Evolutionary conservation across 1,284 basidiomycete species (phyloP).

Genomic region (Spongiforma sp.): DNA sequence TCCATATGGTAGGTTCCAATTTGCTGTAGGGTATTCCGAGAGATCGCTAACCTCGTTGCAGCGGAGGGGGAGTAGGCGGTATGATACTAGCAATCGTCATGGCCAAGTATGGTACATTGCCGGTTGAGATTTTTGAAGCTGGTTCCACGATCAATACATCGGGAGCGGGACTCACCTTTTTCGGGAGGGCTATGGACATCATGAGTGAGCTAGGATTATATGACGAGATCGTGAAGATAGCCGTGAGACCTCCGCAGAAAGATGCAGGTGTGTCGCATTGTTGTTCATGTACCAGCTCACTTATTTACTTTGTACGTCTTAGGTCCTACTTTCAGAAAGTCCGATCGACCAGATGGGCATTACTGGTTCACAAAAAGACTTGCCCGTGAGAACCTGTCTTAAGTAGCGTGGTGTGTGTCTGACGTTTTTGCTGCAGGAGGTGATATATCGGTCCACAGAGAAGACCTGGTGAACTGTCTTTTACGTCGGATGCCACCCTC

Average conservation of each 20-base stretch:
- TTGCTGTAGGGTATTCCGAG: no score
- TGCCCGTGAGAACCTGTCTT: slow-evolving; percentile 10
- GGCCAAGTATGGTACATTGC: slow-evolving; percentile 24
- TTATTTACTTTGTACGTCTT: background rate
- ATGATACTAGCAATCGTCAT: slow-evolving; percentile 40
- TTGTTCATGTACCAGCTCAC: background rate
- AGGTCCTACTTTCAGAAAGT: slow-evolving; percentile 28
- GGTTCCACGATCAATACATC: slow-evolving; percentile 37
- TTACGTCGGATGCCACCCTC: slow-evolving; percentile 32
- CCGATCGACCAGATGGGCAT: slow-evolving; percentile 31
- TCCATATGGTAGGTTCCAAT: slow-evolving; percentile 16
- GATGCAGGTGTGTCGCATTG: slow-evolving; percentile 15
- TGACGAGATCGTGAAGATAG: slow-evolving; percentile 20
- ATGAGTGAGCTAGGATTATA: slow-evolving; percentile 40
- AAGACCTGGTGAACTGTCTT: slow-evolving; percentile 40
- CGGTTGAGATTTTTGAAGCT: slow-evolving; percentile 41
- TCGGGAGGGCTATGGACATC: slow-evolving; percentile 40
- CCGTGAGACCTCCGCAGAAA: slow-evolving; percentile 10
- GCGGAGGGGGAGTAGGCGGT: slow-evolving; percentile 44
- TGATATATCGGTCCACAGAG: slow-evolving; percentile 35
- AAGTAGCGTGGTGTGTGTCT: background rate
- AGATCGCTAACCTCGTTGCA: background rate
- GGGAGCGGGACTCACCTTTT: slow-evolving; percentile 40
- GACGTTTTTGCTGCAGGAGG: slow-evolving; percentile 26
- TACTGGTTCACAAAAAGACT: slow-evolving; percentile 23